Conservation (phyloP, 495 filamentous ascomycete species). For the Penicillium verhagenii region DNA sequence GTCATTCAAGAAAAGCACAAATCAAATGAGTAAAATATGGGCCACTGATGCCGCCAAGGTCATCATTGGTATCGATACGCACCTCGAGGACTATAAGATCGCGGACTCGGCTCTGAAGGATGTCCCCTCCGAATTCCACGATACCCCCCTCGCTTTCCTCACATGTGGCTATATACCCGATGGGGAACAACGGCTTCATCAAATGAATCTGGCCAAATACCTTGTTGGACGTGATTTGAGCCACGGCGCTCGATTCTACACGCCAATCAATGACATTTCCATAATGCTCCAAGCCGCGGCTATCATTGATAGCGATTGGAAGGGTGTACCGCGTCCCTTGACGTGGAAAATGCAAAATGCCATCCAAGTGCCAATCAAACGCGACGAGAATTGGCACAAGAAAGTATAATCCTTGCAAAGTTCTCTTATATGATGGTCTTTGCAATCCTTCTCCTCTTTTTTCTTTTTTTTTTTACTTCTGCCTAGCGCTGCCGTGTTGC, state of each 20-base stretch:
- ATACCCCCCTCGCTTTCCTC: slow-evolving; percentile 26
- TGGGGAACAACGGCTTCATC: slow-evolving; percentile 24
- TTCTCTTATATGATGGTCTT: neutral
- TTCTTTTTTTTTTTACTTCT: neutral
- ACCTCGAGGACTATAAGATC: slow-evolving; percentile 11
- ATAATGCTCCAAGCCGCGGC: slow-evolving; percentile 36
- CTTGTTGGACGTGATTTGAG: slow-evolving; percentile 32
- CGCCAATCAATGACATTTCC: slow-evolving; percentile 18
- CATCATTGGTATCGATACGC: slow-evolving; percentile 36
- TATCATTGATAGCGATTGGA: slow-evolving; percentile 33
- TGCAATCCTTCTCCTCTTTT: neutral
- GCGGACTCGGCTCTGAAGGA: slow-evolving; percentile 8
- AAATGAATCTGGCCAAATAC: slow-evolving; percentile 23
- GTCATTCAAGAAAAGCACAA: neutral
- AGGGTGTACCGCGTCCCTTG: slow-evolving; percentile 20
- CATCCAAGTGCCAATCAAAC: slow-evolving; percentile 25
- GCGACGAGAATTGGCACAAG: neutral
- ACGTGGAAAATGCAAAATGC: slow-evolving; percentile 34
- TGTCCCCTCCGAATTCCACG: slow-evolving; percentile 31
- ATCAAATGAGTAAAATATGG: slow-evolving; percentile 22
- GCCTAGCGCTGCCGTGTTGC: slow-evolving; percentile 20
- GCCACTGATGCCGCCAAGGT: slow-evolving; percentile 34
- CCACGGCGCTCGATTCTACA: slow-evolving; percentile 7
- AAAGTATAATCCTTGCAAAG: neutral
- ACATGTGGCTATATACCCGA: slow-evolving; percentile 10